phyloP scores from a whole-genome alignment of 306 rosid genomes.

The Lathyrus aphaca region DNA sequence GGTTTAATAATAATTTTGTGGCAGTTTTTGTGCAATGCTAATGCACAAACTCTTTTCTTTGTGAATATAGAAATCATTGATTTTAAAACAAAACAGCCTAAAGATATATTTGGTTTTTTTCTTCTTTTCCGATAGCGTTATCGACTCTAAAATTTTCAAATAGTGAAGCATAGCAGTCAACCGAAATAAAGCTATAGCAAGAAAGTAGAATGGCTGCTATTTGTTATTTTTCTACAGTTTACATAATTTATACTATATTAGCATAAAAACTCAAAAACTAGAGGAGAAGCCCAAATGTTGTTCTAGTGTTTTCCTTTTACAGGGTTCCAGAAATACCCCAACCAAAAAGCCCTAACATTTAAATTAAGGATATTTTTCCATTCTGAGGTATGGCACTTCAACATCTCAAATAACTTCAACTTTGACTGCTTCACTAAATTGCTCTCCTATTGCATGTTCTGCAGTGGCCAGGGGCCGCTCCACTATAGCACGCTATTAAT shows the following conservation, averaged over 20 bases:
- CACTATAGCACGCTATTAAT: too few species aligned
- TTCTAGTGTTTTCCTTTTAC: not conserved
- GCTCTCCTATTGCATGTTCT: not conserved
- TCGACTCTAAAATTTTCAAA: not conserved
- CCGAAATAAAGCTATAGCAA: too few species aligned
- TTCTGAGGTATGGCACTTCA: not conserved
- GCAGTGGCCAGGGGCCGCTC: too few species aligned
- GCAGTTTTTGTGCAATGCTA: not conserved
- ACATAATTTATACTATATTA: not conserved
- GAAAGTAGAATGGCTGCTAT: not conserved
- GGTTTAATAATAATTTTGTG: not conserved
- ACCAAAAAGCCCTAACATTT: not conserved
- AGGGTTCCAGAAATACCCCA: not conserved
- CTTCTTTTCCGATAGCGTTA: not conserved
- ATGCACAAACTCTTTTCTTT: not conserved
- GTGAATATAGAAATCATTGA: not conserved
- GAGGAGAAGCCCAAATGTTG: not conserved
- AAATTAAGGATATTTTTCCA: not conserved
- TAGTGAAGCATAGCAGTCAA: too few species aligned
- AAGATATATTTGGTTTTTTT: not conserved
- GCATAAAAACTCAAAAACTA: not conserved
- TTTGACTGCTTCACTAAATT: not conserved
- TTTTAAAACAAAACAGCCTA: constrained; percentile 12
- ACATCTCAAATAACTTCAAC: not conserved
- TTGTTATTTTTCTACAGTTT: not conserved